Conservation (phyloP, 1,284 basidiomycete genomes). For the Neolentinus lepideus region DNA sequence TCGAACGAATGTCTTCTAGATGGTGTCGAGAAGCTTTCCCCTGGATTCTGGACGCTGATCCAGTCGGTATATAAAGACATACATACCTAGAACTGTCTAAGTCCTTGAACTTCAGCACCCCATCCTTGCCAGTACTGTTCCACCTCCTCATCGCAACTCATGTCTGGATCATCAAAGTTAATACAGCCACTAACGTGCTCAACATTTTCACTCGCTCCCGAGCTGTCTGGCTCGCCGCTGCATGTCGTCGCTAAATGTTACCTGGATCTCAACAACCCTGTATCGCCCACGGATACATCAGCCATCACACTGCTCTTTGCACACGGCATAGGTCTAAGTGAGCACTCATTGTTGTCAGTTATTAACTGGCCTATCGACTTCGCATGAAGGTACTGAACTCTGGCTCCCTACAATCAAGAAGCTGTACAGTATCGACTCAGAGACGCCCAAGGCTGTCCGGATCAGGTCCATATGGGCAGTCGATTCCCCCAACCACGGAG, state of each 20-base stretch:
- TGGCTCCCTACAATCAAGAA: background rate
- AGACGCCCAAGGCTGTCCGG: background rate
- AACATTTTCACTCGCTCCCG: background rate
- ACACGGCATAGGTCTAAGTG: background rate
- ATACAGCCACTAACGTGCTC: background rate
- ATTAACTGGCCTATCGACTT: background rate
- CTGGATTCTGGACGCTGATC: too few relatives aligned
- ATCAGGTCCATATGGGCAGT: slow-evolving; percentile 4
- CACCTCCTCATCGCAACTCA: background rate
- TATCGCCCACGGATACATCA: background rate
- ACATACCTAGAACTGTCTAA: too few relatives aligned
- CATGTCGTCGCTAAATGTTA: background rate
- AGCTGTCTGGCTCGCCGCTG: background rate
- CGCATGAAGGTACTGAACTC: background rate
- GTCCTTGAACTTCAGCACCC: too few relatives aligned
- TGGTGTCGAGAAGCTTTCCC: too few relatives aligned
- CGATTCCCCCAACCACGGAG: slow-evolving; percentile 8
- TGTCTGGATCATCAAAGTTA: background rate
- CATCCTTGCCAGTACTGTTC: too few relatives aligned
- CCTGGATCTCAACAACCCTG: background rate
- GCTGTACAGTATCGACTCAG: background rate
- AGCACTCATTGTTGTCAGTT: background rate
- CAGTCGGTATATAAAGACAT: too few relatives aligned
- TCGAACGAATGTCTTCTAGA: too few relatives aligned
- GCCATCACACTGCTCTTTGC: background rate